Percentiles rank a stretch among this genome's conserved stretches.
These are phyloP conservation scores for Speleostelium caveatum DNA, from an alignment of 78 protist genomes.

Conservation along the genomic window DNA sequence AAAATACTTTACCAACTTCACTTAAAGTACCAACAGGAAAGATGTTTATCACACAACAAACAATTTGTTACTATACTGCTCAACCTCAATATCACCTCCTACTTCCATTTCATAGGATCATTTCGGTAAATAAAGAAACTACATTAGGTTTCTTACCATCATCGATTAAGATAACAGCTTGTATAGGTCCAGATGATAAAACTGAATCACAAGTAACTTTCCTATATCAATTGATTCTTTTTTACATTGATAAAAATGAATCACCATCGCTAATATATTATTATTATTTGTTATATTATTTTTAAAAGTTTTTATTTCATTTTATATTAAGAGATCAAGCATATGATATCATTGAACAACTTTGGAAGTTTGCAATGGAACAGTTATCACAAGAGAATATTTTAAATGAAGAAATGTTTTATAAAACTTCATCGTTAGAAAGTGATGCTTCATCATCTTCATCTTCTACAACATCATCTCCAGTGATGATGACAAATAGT, in stretches of 20 bases:
- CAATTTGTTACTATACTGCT: constrained; percentile 38
- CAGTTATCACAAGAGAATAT: background rate
- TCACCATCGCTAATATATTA: background rate
- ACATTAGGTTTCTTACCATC: constrained; percentile 63
- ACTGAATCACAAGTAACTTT: constrained; percentile 41
- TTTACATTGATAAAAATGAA: background rate
- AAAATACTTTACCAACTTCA: too few relatives aligned
- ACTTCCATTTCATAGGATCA: constrained; percentile 39
- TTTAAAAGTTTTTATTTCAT: constrained; percentile 52
- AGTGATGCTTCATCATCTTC: background rate
- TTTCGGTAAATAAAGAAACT: constrained; percentile 40
- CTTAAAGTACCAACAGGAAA: constrained; percentile 37
- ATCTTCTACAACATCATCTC: background rate
- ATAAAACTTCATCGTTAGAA: background rate
- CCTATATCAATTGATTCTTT: background rate
- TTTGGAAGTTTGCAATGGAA: constrained; percentile 61
- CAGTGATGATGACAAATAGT: background rate
- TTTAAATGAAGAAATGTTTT: background rate
- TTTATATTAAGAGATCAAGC: constrained; percentile 64
- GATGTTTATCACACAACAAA: constrained; percentile 45
- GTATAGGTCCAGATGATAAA: constrained; percentile 65
- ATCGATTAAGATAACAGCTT: constrained; percentile 37
- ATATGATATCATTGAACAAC: constrained; percentile 65
- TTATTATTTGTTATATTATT: too few relatives aligned
- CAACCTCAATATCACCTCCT: constrained; percentile 20